Base-by-base conservation (phyloP, 1,284 basidiomycete genomes). In the Puccinia horiana region DNA sequence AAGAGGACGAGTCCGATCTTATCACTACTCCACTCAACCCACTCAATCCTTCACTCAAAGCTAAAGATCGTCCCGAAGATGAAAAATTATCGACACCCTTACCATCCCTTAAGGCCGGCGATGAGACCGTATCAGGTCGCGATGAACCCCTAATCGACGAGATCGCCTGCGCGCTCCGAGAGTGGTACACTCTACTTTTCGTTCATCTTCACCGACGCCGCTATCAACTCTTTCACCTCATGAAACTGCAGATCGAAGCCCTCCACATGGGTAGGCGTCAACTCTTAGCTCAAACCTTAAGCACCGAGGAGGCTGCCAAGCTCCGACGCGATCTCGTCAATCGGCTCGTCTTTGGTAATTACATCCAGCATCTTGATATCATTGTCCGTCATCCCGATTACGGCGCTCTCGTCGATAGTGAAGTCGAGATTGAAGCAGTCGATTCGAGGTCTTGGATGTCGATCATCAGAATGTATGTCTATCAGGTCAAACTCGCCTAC, bases 81-180 rank as follows among this genome's bases (percentile, higher is more conserved):
- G 86, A 90, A 84, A 96, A 94, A 87, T 93, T 93, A 2, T 89
- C 94, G 11, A 96, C 96, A 2, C 96, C 96, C 1, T 91, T 97
- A 72, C 96, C 96, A 1, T 94, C 93, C 16, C 90, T 98, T 75
- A 96, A 95, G 83, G 93, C 94, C 4, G 94, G 94, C 67, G 95
- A 96, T 86, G 94, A 96, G 84, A 98, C 95, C 0, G 90, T 91
- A 2, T 92, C 92, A 0, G 95, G 95, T 8, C 89, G 90, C 37
- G 89, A 88, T 16, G 95, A 97, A 86, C 96, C 96, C 0, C 92
- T 98, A 85, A 91, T 98, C 76, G 96, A 99, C 87, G 96, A 99
- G 88, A 97, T 99, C 84, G 94, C 96, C 0, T 96, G 95, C 29
- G 95, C 96, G 0, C 88, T 98, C 61, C 91, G 96, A 52, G 96